Evolutionary conservation across 306 rosid species (phyloP).

Genomic region (Acacia melanoxylon): DNA sequence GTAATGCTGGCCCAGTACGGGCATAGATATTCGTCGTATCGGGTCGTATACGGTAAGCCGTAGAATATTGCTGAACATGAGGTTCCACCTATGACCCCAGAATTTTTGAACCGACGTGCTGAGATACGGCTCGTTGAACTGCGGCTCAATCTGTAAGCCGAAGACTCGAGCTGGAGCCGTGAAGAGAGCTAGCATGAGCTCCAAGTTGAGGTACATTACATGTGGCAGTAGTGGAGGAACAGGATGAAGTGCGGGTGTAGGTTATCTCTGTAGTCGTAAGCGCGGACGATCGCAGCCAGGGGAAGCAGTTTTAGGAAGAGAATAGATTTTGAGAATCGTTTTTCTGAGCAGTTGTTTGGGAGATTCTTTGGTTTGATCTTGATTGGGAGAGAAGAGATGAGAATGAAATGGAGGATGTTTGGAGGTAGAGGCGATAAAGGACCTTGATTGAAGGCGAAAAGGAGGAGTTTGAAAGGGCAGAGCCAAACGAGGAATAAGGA

Average conservation of each 20-base stretch:
- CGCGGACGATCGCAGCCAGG: slow-evolving; percentile 30
- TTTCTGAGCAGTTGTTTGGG: background rate
- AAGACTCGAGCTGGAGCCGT: slow-evolving; percentile 46
- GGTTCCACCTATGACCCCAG: slow-evolving; percentile 90
- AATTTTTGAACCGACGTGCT: slow-evolving; percentile 75
- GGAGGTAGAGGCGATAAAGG: slow-evolving; percentile 51
- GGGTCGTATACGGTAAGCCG: slow-evolving; percentile 56
- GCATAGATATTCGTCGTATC: background rate
- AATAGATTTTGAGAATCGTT: background rate
- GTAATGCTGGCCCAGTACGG: slow-evolving; percentile 20
- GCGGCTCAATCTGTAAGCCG: slow-evolving; percentile 54
- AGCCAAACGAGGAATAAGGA: slow-evolving; percentile 60
- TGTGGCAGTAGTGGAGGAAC: slow-evolving; percentile 44
- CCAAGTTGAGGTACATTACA: slow-evolving; percentile 64
- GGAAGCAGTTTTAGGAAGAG: slow-evolving; percentile 36
- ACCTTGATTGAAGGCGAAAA: slow-evolving; percentile 48
- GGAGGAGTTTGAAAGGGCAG: slow-evolving; percentile 44
- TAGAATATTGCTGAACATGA: slow-evolving; percentile 56
- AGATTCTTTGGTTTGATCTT: slow-evolving; percentile 18
- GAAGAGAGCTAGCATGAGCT: slow-evolving; percentile 39
- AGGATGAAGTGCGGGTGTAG: slow-evolving; percentile 36
- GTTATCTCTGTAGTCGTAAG: slow-evolving; percentile 34
- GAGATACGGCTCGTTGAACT: slow-evolving; percentile 67
- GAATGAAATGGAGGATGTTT: slow-evolving; percentile 52
- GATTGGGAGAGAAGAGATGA: slow-evolving; percentile 62